phyloP scores from a whole-genome alignment of 2,329 filamentous ascomycete species.

The Metarhizium rileyi region DNA sequence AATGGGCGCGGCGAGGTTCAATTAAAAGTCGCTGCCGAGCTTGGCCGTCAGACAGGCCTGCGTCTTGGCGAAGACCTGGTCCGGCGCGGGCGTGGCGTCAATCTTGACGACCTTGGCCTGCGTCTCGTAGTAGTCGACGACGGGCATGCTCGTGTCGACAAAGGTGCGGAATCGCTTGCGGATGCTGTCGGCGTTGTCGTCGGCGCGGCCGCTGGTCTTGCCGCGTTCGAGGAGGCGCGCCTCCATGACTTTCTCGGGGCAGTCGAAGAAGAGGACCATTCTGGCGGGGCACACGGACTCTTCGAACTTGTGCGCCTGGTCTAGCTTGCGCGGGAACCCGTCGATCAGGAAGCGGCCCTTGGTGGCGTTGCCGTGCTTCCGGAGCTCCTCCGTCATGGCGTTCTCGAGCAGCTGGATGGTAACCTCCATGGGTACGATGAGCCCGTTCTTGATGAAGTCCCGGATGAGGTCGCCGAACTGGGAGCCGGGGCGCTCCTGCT shows the following conservation, averaged over 20 bases:
- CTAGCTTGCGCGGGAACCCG: constrained; percentile 93
- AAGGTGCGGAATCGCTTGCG: constrained; percentile 94
- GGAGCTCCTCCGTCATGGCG: constrained; percentile 68
- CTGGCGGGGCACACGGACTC: constrained; percentile 72
- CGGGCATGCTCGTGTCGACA: constrained; percentile 93
- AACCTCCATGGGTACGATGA: constrained; percentile 98
- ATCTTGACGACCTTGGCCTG: constrained; percentile 74
- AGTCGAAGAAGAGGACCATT: constrained; percentile 91
- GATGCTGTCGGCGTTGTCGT: constrained; percentile 94
- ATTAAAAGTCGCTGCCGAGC: constrained; percentile 31
- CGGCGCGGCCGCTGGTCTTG: constrained; percentile 81
- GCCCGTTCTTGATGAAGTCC: constrained; percentile 85
- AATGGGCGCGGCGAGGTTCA: neutral
- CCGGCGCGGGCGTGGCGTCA: constrained; percentile 57
- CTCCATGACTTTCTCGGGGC: constrained; percentile 83
- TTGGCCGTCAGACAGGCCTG: constrained; percentile 37
- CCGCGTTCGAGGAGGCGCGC: constrained; percentile 74
- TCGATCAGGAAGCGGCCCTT: constrained; percentile 67
- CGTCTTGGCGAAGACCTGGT: constrained; percentile 48
- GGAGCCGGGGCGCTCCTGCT: constrained; percentile 78
- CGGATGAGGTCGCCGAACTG: constrained; percentile 91
- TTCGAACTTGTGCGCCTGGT: constrained; percentile 93
- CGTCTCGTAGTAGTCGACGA: constrained; percentile 74
- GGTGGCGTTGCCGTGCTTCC: constrained; percentile 28
- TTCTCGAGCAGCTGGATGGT: constrained; percentile 91